These are phyloP conservation scores for Ophiocytium majus DNA, from an alignment of 352 stramenopile species.

Conservation along the genomic window DNA sequence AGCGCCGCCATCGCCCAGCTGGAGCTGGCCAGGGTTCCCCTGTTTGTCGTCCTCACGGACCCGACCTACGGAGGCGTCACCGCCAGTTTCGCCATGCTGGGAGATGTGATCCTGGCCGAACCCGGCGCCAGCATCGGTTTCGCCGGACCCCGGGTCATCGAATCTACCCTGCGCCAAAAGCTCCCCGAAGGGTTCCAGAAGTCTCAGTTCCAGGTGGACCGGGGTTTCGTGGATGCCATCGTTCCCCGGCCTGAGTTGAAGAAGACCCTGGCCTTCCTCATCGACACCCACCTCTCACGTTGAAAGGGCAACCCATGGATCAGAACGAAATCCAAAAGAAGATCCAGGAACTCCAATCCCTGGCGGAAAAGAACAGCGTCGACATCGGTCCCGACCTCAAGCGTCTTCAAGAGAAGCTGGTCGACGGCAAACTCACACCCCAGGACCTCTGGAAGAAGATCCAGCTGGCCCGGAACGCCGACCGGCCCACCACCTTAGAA, in stretches of 20 bases:
- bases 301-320: no score
- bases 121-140: conserved; percentile 56
- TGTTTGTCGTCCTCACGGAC: conserved; percentile 49
- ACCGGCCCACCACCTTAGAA: neutral
- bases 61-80: conserved; percentile 58
- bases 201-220: neutral
- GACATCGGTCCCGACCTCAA: no score
- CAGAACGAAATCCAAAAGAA: no score
- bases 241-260: neutral
- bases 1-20: neutral
- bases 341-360: no score
- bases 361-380: no score
- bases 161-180: conserved; percentile 51
- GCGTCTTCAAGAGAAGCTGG: no score
- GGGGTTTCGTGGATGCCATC: neutral
- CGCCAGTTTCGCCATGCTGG: conserved; percentile 60
- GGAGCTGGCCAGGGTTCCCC: neutral
- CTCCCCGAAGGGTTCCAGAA: conserved; percentile 42
- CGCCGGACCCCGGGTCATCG: conserved; percentile 56
- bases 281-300: no score
- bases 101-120: conserved; percentile 51
- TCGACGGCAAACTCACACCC: no score
- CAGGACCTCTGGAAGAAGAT: neutral
- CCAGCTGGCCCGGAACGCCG: neutral
- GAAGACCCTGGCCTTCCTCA: neutral